Evolutionary conservation across 345 rosid species (phyloP).

Genomic region (Populus nigra): DNA sequence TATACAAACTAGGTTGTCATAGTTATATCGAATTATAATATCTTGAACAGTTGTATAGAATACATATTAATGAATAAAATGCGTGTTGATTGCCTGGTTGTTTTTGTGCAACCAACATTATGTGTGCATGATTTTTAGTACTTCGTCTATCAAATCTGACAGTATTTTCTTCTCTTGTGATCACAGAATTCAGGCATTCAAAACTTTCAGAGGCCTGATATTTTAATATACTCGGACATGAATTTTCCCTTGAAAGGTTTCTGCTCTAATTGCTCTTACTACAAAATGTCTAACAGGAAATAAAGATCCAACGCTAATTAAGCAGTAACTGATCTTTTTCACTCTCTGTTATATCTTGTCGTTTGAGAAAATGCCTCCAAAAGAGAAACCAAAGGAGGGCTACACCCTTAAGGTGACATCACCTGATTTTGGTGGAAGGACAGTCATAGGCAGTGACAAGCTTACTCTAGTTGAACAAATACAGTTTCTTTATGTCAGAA

Average conservation of each 20-base stretch:
- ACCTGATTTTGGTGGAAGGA: slow-evolving; percentile 43
- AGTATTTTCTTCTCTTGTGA: too few species aligned
- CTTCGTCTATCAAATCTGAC: too few species aligned
- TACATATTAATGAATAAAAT: too few species aligned
- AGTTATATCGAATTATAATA: too few species aligned
- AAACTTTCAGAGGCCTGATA: not conserved
- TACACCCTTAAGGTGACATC: slow-evolving; percentile 46
- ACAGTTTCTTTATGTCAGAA: slow-evolving; percentile 39
- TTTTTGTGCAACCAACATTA: too few species aligned
- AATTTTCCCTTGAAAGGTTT: not conserved
- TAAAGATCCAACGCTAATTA: not conserved
- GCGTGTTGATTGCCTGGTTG: too few species aligned
- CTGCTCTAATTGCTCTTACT: not conserved
- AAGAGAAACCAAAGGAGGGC: slow-evolving; percentile 27
- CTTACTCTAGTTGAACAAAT: slow-evolving; percentile 48
- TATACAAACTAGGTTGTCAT: too few species aligned
- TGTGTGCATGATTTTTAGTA: too few species aligned
- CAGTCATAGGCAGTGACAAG: slow-evolving; percentile 29
- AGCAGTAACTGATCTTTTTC: not conserved
- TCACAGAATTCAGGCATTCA: not conserved
- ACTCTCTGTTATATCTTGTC: not conserved
- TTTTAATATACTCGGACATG: too few species aligned
- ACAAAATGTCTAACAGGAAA: not conserved
- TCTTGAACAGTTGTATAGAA: too few species aligned
- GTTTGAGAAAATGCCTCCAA: slow-evolving; percentile 8